These are phyloP conservation scores for Ascochyta clinopodiicola DNA, from an alignment of 2,329 filamentous ascomycete species.

Conservation along the genomic window DNA sequence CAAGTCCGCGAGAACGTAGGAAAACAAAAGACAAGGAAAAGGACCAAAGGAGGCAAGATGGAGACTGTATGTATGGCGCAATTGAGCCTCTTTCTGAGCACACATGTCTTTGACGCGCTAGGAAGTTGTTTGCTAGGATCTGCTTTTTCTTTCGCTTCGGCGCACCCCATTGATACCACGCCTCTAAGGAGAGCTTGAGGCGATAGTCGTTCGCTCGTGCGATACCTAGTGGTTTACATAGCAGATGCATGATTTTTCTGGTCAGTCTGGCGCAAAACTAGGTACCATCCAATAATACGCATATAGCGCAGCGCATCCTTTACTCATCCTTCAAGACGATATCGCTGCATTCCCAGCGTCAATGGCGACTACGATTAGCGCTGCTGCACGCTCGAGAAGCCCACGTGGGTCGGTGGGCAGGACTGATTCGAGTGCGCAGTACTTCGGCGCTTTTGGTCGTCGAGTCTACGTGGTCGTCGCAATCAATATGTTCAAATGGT, in stretches of 20 bases:
- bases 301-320: too few relatives aligned
- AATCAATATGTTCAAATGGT: background rate
- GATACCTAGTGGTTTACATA: too few relatives aligned
- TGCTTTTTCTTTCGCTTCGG: slow-evolving; percentile 2
- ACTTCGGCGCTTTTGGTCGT: background rate
- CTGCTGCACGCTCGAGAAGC: background rate
- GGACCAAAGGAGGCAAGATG: background rate
- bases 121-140: background rate
- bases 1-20: slow-evolving; percentile 11
- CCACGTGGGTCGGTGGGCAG: background rate
- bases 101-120: background rate
- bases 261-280: too few relatives aligned
- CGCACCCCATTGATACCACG: slow-evolving; percentile 11
- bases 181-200: background rate
- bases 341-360: background rate
- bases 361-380: background rate
- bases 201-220: background rate
- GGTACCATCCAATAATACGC: too few relatives aligned
- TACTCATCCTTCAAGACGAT: too few relatives aligned
- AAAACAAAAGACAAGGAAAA: background rate
- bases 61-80: background rate
- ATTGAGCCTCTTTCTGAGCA: background rate
- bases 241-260: background rate
- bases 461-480: too few relatives aligned
- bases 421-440: background rate